These are phyloP conservation scores for Adansonia gregorii DNA, from an alignment of 441 rosid genomes.

Conservation along the genomic window DNA sequence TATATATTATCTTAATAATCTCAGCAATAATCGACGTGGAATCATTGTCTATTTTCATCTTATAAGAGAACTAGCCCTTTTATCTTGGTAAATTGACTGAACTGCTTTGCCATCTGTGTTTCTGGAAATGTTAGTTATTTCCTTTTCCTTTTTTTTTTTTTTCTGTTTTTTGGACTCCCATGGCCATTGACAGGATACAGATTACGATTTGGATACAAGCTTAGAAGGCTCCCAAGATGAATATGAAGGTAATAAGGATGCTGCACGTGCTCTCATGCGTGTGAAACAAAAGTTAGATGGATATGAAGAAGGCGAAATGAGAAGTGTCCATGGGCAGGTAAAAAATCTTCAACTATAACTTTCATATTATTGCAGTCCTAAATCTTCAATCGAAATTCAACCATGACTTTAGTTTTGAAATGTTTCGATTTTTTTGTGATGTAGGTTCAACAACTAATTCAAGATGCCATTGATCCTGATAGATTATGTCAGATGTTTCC, in stretches of 20 bases:
- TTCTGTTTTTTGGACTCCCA: neutral
- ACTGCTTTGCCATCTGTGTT: neutral
- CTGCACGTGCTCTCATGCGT: slow-evolving; percentile 90
- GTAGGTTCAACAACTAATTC: slow-evolving; percentile 94
- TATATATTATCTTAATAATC: neutral
- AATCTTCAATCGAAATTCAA: neutral
- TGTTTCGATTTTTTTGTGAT: neutral
- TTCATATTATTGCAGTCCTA: slow-evolving; percentile 6
- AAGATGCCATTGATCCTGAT: slow-evolving; percentile 89
- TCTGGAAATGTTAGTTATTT: neutral
- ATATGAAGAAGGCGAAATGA: slow-evolving; percentile 94
- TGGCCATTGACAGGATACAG: slow-evolving; percentile 57
- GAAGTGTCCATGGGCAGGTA: slow-evolving; percentile 98
- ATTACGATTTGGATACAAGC: slow-evolving; percentile 67
- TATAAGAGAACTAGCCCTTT: neutral
- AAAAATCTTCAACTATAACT: slow-evolving; percentile 6
- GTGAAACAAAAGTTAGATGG: slow-evolving; percentile 98
- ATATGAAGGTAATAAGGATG: slow-evolving; percentile 93
- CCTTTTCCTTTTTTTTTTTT: no score
- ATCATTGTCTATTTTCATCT: neutral
- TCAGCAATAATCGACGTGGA: slow-evolving; percentile 11
- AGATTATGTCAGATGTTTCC: slow-evolving; percentile 89
- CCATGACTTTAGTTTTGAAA: neutral
- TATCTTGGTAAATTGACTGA: neutral
- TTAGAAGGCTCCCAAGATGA: slow-evolving; percentile 75